Evolutionary conservation across 441 rosid species (phyloP).

Genomic region (Jatropha multifida): DNA sequence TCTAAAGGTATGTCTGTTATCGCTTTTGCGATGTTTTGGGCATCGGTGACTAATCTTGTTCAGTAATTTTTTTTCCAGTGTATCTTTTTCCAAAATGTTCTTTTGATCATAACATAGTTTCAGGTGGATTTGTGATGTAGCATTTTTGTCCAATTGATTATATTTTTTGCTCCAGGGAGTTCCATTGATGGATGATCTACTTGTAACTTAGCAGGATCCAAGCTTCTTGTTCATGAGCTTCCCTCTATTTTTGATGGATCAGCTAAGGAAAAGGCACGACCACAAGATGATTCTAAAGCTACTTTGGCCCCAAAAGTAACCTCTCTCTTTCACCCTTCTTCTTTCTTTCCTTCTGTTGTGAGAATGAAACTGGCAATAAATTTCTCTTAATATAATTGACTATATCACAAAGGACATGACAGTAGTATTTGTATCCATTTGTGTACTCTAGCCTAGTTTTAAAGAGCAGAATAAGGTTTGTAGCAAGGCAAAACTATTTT

Average conservation of each 20-base stretch:
- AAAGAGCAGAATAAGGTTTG: neutral
- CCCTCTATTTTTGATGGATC: conserved; percentile 79
- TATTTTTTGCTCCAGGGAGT: conserved; percentile 3
- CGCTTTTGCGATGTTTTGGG: neutral
- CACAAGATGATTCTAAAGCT: conserved; percentile 83
- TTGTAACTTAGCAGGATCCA: conserved; percentile 58
- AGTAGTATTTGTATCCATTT: neutral
- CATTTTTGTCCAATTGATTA: conserved; percentile 1
- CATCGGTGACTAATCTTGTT: neutral
- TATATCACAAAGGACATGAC: neutral
- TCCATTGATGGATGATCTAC: conserved; percentile 8
- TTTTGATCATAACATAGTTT: conserved; percentile 5
- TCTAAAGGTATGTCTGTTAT: conserved; percentile 51
- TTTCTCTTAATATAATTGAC: neutral
- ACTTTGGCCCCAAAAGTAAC: conserved; percentile 88
- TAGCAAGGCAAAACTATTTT: neutral
- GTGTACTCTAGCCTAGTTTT: neutral
- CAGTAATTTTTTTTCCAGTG: neutral
- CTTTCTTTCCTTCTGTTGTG: neutral
- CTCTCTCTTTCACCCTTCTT: neutral
- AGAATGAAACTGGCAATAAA: neutral
- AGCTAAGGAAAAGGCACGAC: conserved; percentile 64
- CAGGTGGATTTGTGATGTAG: conserved; percentile 1
- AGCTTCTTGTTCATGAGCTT: conserved; percentile 69
- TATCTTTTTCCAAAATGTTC: conserved; percentile 1